Evolutionary conservation across 176 grass and related monocot species (phyloP).

Genomic region (Triticum timopheevii): DNA sequence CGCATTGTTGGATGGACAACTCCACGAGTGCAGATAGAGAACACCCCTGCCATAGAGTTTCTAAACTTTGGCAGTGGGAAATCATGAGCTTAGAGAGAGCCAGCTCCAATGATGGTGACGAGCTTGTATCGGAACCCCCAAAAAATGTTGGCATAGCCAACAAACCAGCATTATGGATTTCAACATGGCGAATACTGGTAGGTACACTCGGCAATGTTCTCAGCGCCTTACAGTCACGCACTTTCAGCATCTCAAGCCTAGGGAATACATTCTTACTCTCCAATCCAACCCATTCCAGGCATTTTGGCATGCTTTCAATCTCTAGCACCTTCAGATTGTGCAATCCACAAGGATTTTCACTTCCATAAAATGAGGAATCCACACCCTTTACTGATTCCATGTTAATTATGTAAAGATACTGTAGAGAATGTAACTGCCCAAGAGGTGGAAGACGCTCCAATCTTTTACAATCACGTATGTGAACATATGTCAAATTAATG

Average conservation of each 20-base stretch:
- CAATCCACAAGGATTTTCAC: conserved; percentile 12
- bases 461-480: conserved; percentile 19
- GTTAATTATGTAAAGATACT: conserved; percentile 35
- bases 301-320: conserved; percentile 28
- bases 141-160: conserved; percentile 29
- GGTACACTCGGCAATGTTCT: conserved; percentile 26
- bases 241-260: conserved; percentile 24
- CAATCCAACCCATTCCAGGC: conserved; percentile 37
- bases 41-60: conserved; percentile 27
- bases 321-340: conserved; percentile 39
- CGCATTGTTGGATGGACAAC: conserved; percentile 44
- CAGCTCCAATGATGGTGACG: not conserved
- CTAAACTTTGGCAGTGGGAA: conserved; percentile 4
- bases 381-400: conserved; percentile 22
- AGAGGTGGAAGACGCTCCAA: conserved; percentile 42
- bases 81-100: conserved; percentile 16
- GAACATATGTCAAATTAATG: conserved; percentile 36
- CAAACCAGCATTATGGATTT: conserved; percentile 27
- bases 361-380: conserved; percentile 30
- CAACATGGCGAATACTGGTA: conserved; percentile 22
- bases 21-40: conserved; percentile 24
- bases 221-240: conserved; percentile 32
- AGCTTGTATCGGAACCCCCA: not conserved
- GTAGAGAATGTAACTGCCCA: conserved; percentile 44
- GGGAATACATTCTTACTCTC: conserved; percentile 34